These are phyloP conservation scores for Endoconidiophora polonica DNA, from an alignment of 2,329 filamentous ascomycete species.

Conservation along the genomic window DNA sequence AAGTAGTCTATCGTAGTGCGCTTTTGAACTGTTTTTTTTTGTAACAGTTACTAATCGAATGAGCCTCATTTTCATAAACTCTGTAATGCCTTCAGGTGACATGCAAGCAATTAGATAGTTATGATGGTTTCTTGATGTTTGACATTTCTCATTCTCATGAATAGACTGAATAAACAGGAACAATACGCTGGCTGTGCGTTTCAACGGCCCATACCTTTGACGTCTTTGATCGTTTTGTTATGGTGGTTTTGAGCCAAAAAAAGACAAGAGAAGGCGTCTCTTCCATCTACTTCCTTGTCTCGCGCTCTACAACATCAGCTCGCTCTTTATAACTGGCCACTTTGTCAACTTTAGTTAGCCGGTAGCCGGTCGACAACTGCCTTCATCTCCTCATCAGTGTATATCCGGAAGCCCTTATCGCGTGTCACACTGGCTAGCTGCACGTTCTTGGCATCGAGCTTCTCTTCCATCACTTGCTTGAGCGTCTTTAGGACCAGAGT, in stretches of 20 bases:
- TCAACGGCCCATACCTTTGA: not conserved
- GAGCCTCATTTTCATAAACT: too few relatives aligned
- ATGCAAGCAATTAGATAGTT: not conserved
- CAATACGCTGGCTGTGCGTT: not conserved
- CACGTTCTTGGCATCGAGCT: conserved; percentile 96
- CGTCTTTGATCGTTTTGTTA: not conserved
- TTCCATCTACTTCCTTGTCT: not conserved
- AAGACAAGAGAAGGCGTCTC: not conserved
- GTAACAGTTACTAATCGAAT: too few relatives aligned
- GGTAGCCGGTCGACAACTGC: conserved; percentile 72
- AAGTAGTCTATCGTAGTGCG: too few relatives aligned
- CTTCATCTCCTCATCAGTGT: conserved; percentile 94
- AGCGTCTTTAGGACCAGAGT: conserved; percentile 91
- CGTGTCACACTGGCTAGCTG: conserved; percentile 95
- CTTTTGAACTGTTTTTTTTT: too few relatives aligned
- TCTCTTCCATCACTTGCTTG: conserved; percentile 99
- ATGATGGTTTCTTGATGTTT: not conserved
- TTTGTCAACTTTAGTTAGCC: conserved; percentile 33
- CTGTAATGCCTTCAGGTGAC: not conserved
- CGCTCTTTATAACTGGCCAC: not conserved
- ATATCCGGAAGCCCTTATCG: conserved; percentile 97
- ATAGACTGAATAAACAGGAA: conserved; percentile 5
- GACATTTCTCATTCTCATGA: conserved; percentile 8
- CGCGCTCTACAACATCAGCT: too few relatives aligned
- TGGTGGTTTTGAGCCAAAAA: not conserved